Percentiles rank a stretch among this genome's conserved stretches.
phyloP scores from a whole-genome alignment of 2,329 filamentous ascomycete genomes.

The Claviceps spartinae region DNA sequence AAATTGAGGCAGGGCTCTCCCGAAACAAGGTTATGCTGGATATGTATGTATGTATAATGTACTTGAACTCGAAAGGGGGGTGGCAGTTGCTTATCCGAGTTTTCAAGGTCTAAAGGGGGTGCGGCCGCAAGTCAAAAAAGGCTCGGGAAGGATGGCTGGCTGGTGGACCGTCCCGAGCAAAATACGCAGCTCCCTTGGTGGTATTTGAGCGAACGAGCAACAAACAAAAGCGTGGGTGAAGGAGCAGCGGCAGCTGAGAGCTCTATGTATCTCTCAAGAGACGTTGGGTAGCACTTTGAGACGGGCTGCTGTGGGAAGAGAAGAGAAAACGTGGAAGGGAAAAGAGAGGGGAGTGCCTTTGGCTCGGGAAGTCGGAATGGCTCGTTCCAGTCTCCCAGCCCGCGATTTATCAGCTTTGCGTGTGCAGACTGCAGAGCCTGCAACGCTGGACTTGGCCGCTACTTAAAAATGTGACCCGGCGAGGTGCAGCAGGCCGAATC shows the following conservation, averaged over 20 bases:
- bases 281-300: background rate
- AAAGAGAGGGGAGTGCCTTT: background rate
- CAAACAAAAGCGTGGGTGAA: background rate
- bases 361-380: background rate
- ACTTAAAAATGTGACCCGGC: slow-evolving; percentile 1
- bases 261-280: background rate
- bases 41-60: slow-evolving; percentile 3
- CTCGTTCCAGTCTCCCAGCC: slow-evolving; percentile 11
- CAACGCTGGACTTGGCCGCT: slow-evolving; percentile 3
- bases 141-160: background rate
- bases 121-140: background rate
- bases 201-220: background rate
- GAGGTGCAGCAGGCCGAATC: background rate
- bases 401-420: slow-evolving; percentile 18
- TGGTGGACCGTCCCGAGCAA: slow-evolving; percentile 4
- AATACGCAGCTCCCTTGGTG: background rate
- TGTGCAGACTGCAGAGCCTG: slow-evolving; percentile 1
- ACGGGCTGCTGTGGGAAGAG: background rate
- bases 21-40: slow-evolving; percentile 28
- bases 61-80: slow-evolving; percentile 12
- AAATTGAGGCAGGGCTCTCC: slow-evolving; percentile 16
- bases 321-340: background rate
- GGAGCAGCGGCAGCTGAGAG: background rate
- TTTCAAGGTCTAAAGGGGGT: slow-evolving; percentile 12
- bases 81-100: slow-evolving; percentile 14